A percentile compares a stretch with the other conserved stretches of the same genome.
Evolutionary conservation across 2,329 filamentous ascomycete genomes (phyloP).

Genomic region (Knufia fluminis): DNA sequence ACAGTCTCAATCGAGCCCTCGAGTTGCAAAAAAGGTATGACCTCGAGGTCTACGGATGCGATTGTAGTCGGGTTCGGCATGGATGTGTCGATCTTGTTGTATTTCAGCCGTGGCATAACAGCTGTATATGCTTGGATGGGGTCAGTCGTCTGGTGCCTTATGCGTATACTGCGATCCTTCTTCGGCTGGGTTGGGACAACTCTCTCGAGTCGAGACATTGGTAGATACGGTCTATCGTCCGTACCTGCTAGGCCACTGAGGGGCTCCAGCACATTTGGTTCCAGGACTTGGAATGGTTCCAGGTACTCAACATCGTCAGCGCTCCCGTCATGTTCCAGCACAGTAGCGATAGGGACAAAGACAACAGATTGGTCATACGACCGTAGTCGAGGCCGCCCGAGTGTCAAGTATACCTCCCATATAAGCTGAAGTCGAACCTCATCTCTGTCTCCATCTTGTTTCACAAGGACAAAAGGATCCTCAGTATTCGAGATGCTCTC

Average conservation of each 20-base stretch:
- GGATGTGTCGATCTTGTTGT: constrained; percentile 39
- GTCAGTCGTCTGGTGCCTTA: constrained; percentile 44
- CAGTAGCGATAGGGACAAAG: constrained; percentile 35
- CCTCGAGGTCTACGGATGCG: constrained; percentile 47
- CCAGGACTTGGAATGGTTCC: constrained; percentile 45
- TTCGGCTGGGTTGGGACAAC: constrained; percentile 44
- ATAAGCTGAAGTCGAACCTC: constrained; percentile 31
- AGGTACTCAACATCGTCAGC: constrained; percentile 43
- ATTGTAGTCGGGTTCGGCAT: constrained; percentile 39
- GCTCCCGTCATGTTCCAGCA: constrained; percentile 32
- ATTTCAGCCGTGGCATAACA: constrained; percentile 47
- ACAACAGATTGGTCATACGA: constrained; percentile 48
- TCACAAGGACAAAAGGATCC: constrained; percentile 38
- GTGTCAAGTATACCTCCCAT: constrained; percentile 36
- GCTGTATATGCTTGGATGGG: constrained; percentile 48
- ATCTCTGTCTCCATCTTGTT: constrained; percentile 33
- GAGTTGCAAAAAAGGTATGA: constrained; percentile 43
- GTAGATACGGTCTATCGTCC: constrained; percentile 43
- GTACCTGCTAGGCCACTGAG: constrained; percentile 43
- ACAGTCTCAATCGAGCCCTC: constrained; percentile 42
- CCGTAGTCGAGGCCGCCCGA: constrained; percentile 41
- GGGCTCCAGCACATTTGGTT: constrained; percentile 49
- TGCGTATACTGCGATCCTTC: constrained; percentile 43
- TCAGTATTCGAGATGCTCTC: constrained; percentile 30
- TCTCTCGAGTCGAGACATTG: constrained; percentile 49